These are phyloP conservation scores for Clausena lansium DNA, from an alignment of 345 rosid species.

Conservation along the genomic window DNA sequence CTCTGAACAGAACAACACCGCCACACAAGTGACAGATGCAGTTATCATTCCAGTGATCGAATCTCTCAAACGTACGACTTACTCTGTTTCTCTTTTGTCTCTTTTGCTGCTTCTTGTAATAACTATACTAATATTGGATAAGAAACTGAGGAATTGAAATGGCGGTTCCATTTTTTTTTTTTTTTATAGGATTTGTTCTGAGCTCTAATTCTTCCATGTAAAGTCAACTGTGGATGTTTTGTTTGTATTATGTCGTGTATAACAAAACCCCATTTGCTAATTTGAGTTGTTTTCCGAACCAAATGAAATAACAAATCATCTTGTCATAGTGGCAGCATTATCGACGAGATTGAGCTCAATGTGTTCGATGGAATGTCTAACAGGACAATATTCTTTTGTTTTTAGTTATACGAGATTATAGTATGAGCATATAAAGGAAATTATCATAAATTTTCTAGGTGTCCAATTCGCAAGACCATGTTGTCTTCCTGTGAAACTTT, in stretches of 20 bases:
- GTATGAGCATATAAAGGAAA: neutral
- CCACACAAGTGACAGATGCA: neutral
- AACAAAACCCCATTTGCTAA: neutral
- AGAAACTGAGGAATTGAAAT: neutral
- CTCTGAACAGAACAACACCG: neutral
- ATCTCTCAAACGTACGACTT: neutral
- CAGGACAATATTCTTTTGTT: neutral
- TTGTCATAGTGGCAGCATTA: neutral
- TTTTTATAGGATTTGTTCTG: neutral
- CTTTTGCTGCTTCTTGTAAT: neutral
- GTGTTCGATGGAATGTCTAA: constrained; percentile 14
- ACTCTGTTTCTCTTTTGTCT: neutral
- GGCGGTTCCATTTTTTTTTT: neutral
- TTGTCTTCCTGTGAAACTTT: neutral
- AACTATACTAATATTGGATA: neutral
- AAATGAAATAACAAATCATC: neutral
- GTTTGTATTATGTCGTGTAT: neutral
- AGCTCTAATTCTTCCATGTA: neutral
- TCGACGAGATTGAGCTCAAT: neutral
- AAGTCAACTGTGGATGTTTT: neutral
- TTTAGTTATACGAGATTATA: neutral
- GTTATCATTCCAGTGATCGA: neutral
- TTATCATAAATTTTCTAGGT: neutral
- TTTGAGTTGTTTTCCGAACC: neutral
- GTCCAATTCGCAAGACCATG: neutral